Evolutionary conservation across 2,329 filamentous ascomycete species (phyloP).

Genomic region (Trichoderma guizhouense): DNA sequence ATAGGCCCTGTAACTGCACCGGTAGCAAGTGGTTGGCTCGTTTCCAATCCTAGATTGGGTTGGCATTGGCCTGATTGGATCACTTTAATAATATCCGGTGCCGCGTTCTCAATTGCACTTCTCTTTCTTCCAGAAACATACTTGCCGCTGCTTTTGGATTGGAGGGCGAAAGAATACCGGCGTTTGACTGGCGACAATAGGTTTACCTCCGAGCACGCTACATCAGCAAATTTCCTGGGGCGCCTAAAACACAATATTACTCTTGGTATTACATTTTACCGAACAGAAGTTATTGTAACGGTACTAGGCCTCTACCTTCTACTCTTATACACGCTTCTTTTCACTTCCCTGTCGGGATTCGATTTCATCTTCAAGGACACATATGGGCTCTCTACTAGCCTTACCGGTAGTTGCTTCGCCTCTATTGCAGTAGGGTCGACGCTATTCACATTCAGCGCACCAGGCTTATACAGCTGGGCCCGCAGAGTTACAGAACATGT

Average conservation of each 20-base stretch:
- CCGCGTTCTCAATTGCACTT: background rate
- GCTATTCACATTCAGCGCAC: slow-evolving; percentile 41
- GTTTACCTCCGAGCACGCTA: background rate
- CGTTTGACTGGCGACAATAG: background rate
- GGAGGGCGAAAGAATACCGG: background rate
- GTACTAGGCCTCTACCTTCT: slow-evolving; percentile 45
- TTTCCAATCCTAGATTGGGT: background rate
- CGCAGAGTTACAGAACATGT: slow-evolving; percentile 41
- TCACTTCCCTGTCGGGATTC: slow-evolving; percentile 48
- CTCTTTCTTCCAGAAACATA: background rate
- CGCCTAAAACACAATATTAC: background rate
- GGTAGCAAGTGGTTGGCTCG: background rate
- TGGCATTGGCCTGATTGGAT: slow-evolving; percentile 1
- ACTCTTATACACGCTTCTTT: slow-evolving; percentile 44
- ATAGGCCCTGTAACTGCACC: background rate
- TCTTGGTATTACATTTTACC: background rate
- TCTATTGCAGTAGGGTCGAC: slow-evolving; percentile 40
- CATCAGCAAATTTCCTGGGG: background rate
- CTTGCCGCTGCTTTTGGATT: background rate
- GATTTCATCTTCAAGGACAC: slow-evolving; percentile 49
- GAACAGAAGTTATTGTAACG: slow-evolving; percentile 37
- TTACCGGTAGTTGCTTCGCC: slow-evolving; percentile 46
- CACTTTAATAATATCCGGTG: background rate
- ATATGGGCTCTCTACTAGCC: slow-evolving; percentile 42
- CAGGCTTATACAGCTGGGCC: slow-evolving; percentile 43